Evolutionary conservation across 768 basidiomycete genomes (phyloP), one percentile per base, ranked within the genome.

Genomic region (Lyophyllum atratum): DNA sequence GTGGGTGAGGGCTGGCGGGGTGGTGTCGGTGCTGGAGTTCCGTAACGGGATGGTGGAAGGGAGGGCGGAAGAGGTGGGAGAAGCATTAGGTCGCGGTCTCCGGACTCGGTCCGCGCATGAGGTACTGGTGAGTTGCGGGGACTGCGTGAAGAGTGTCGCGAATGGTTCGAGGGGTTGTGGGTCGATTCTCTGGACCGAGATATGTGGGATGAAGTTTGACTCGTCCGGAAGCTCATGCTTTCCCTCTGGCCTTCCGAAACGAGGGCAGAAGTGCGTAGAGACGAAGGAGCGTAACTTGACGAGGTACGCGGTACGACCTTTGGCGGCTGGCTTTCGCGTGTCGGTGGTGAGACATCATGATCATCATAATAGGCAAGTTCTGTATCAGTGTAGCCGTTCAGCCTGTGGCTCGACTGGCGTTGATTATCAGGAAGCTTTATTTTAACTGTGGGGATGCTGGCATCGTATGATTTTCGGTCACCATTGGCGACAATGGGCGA

Each of bases 381-480:
- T 17, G 46, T 57, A 46, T 68, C 66, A 17, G 55, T 52, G 37
- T 70, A 60, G 43, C 66, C 66, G 45, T 65, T 64, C 26, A 64
- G 25, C 26, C 59, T 63, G 52, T 62, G 64, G 44, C 68, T 66
- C 29, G 71, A 67, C 48, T 63, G 61, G n/a, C 64, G 67, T 14
- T 63, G 67, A 48, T 62, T 58, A 34, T 72, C 65, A 42, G 72
- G 67, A 39, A 68, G 68, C 39, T 68, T 66, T 48, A 75, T 59
- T 63, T 67, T 70, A 64, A 75, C 68, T 54, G 72, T 67, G 58
- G 74, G 71, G 31, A 64, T 49, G 43, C 44, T 59, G 37, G 52
- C 52, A 37, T 77, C 77, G 53, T 76, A 75, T 43, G 73, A 66
- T 31, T 64, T 71, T 46, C 67, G 74, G 59, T 73, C 74, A 56